Evolutionary conservation across 129 eudicot genomes (phyloP).

Genomic region (Ambrosia artemisiifolia): DNA sequence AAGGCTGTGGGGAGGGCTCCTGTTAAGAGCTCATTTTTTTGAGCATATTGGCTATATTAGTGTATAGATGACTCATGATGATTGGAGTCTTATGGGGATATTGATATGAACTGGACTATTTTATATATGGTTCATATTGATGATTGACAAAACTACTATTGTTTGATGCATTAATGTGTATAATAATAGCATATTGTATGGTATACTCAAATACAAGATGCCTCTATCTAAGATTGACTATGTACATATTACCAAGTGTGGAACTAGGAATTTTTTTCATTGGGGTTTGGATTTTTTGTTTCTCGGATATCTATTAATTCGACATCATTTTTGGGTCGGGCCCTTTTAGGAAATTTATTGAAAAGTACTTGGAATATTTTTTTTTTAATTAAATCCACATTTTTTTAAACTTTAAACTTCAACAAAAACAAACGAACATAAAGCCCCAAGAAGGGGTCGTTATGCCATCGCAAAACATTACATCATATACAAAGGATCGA

Average conservation of each 20-base stretch:
- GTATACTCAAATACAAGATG: conserved; percentile 30
- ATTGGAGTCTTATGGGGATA: conserved; percentile 5
- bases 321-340: no score
- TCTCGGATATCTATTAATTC: no score
- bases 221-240: conserved; percentile 9
- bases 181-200: conserved; percentile 22
- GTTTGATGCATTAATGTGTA: conserved; percentile 11
- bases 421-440: no score
- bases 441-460: no score
- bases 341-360: no score
- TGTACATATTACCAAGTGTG: background rate
- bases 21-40: conserved; percentile 61
- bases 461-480: no score
- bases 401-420: no score
- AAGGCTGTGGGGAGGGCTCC: conserved; percentile 82
- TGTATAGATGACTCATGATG: conserved; percentile 3
- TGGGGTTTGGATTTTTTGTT: no score
- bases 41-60: conserved; percentile 10
- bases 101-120: conserved; percentile 3
- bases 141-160: background rate
- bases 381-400: no score
- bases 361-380: no score
- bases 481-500: no score
- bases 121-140: conserved; percentile 3
- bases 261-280: no score